Evolutionary conservation across 768 basidiomycete species (phyloP).

Genomic region (Kwoniella dendrophila): DNA sequence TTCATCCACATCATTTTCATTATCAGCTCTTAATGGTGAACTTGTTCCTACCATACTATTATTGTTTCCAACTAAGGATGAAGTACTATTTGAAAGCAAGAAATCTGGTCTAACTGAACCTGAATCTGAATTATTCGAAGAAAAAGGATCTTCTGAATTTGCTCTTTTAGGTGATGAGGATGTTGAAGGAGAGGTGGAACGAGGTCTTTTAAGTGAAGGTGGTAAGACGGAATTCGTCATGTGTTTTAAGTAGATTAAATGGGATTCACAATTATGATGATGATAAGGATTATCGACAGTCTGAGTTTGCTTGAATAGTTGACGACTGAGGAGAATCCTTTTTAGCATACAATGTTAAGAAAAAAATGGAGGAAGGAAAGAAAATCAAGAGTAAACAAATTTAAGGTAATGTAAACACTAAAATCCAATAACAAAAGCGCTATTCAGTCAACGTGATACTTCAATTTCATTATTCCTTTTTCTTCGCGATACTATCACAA

Average conservation of each 20-base stretch:
- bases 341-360: neutral
- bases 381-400: too few species aligned
- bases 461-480: too few species aligned
- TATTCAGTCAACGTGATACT: too few species aligned
- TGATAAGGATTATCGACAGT: neutral
- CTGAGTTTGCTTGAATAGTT: neutral
- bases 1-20: slow-evolving; percentile 24
- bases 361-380: neutral
- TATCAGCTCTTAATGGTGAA: slow-evolving; percentile 26
- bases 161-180: slow-evolving; percentile 72
- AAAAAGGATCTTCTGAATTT: slow-evolving; percentile 65
- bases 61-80: neutral
- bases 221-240: slow-evolving; percentile 23
- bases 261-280: neutral
- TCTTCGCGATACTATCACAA: too few species aligned
- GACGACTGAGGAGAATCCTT: slow-evolving; percentile 13
- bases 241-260: too few species aligned
- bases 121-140: slow-evolving; percentile 25
- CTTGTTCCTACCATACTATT: slow-evolving; percentile 11
- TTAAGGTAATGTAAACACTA: too few species aligned
- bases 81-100: slow-evolving; percentile 6
- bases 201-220: slow-evolving; percentile 50
- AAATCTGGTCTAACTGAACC: slow-evolving; percentile 15
- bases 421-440: too few species aligned
- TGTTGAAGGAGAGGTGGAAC: slow-evolving; percentile 47